Conservation (phyloP, 2,329 filamentous ascomycete species). For the Dryadomyces quercus-mongolicae region DNA sequence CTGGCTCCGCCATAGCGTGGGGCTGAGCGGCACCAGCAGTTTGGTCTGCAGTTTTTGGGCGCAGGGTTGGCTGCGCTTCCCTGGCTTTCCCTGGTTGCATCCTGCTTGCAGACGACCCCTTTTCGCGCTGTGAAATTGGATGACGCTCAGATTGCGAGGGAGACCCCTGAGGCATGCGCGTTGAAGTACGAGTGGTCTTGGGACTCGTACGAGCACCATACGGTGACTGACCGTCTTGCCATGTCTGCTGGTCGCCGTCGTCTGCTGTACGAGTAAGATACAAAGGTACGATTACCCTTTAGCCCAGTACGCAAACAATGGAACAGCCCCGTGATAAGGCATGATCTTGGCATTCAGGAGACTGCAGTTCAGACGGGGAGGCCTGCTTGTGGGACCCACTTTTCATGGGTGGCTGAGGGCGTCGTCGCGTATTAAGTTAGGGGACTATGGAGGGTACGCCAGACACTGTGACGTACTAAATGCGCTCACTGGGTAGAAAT, state of each 20-base stretch:
- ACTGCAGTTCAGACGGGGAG: background rate
- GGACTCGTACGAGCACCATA: too few species aligned
- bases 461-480: background rate
- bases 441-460: background rate
- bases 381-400: background rate
- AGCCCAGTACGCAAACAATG: too few species aligned
- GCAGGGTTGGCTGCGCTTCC: too few species aligned
- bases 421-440: background rate
- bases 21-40: background rate
- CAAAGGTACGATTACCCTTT: too few species aligned
- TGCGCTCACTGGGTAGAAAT: background rate
- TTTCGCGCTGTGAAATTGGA: too few species aligned
- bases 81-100: too few species aligned
- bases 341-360: conserved; percentile 2
- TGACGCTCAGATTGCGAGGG: too few species aligned
- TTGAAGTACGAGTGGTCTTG: too few species aligned
- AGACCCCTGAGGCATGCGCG: too few species aligned
- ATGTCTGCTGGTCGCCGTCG: too few species aligned
- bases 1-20: background rate
- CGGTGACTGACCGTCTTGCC: background rate
- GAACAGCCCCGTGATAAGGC: background rate
- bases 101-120: too few species aligned
- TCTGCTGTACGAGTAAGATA: too few species aligned
- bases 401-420: conserved; percentile 1
- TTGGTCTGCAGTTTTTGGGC: background rate